Evolutionary conservation across 176 grass and related monocot species (phyloP).

Genomic region (Carex littledalei): DNA sequence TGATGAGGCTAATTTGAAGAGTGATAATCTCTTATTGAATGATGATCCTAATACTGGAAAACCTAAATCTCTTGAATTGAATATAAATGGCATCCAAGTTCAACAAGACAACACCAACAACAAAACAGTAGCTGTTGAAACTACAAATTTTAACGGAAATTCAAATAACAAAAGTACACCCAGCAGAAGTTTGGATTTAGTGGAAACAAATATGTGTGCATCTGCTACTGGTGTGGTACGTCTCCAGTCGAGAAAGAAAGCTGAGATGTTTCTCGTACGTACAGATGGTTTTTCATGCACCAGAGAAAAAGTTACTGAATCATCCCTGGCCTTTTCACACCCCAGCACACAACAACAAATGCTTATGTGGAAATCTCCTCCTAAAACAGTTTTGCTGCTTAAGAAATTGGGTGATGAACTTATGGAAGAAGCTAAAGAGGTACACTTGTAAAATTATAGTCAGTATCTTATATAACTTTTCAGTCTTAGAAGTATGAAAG

Average conservation of each 20-base stretch:
- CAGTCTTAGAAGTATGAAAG: neutral
- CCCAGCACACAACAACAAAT: constrained; percentile 97
- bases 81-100: constrained; percentile 33
- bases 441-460: constrained; percentile 20
- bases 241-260: constrained; percentile 92
- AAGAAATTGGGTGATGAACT: constrained; percentile 94
- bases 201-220: constrained; percentile 72
- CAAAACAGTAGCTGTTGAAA: constrained; percentile 28
- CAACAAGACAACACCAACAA: constrained; percentile 24
- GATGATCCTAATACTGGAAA: constrained; percentile 46
- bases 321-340: constrained; percentile 86
- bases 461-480: neutral
- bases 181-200: constrained; percentile 37
- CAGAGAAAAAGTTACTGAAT: constrained; percentile 99
- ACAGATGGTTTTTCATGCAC: constrained; percentile 94
- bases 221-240: constrained; percentile 81
- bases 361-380: constrained; percentile 99
- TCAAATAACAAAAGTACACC: constrained; percentile 15
- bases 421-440: constrained; percentile 99
- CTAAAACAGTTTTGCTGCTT: constrained; percentile 83
- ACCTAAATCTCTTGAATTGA: constrained; percentile 33
- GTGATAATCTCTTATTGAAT: constrained; percentile 46
- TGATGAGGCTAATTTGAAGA: constrained; percentile 34
- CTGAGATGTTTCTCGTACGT: constrained; percentile 95
- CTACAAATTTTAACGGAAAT: constrained; percentile 30